Evolutionary conservation across 257 asterid species (phyloP), one percentile per base, ranked within the genome.

Genomic region (Gentiana macrophylla): DNA sequence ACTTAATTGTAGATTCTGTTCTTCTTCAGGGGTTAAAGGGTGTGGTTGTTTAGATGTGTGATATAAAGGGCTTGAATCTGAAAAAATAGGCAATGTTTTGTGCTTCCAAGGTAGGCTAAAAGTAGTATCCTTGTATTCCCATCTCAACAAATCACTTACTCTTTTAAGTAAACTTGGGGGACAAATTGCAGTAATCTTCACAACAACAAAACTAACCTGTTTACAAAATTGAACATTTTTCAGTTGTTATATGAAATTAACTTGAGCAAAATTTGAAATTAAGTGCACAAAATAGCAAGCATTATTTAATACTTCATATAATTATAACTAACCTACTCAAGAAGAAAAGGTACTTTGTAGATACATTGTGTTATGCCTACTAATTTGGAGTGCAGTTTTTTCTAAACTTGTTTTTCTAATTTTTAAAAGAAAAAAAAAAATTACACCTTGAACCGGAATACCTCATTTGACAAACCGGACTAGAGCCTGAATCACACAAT

Each of bases 191-290:
- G 94, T 85, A 3, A 85, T 68, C 78, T 92, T 92, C 75, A 86
- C 95, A 38, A 81, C 95, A 7, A 84, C 80, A 54, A 75, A 87
- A 65, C 88, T 91, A n/a, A 80, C 89, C 96, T 90, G 86, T 50
- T 46, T 4, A 1, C 57, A 43, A 62, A 44, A 0, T 9, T 4
- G 6, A 49, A 3, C 55, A 2, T 6, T 55, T 4, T 6, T 67
- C 6, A 49, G 61, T 15, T n/a, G 53, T 33, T 8, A 41, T 0
- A 41, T 5, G 46, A 10, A 10, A 41, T 41, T 5, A 24, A 24
- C 24, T 41, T 41, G 46, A 1, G 9, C 8, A 41, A 41, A 41
- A 1, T 10, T 5, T 41, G 46, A 41, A 4, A 41, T 41, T 41
- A 41, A 41, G 1, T 41, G 9, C 9, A 10, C 6, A 41, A 41